These are phyloP conservation scores for Phytophthora hibernalis DNA, from an alignment of 352 stramenopile genomes.

Conservation along the genomic window DNA sequence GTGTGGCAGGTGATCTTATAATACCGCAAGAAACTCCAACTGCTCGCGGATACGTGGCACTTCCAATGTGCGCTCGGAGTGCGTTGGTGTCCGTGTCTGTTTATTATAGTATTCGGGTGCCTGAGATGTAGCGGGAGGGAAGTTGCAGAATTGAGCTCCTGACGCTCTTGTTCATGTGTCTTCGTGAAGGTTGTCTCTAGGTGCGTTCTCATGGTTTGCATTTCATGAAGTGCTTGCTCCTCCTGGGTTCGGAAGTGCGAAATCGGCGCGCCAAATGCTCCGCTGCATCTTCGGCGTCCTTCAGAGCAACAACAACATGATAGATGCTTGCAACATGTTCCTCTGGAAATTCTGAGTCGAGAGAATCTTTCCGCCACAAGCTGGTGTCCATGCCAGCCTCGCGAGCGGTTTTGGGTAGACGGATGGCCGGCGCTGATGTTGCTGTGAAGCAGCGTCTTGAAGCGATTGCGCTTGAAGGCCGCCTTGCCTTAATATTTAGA, in stretches of 20 bases:
- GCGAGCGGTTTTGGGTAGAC: slow-evolving; percentile 5
- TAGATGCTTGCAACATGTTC: slow-evolving; percentile 44
- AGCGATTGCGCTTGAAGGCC: slow-evolving; percentile 31
- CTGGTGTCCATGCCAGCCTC: neutral
- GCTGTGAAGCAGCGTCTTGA: slow-evolving; percentile 15
- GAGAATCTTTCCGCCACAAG: slow-evolving; percentile 2
- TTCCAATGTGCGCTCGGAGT: slow-evolving; percentile 20
- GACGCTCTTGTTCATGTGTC: neutral
- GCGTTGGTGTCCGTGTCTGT: neutral
- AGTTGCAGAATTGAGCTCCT: neutral
- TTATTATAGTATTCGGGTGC: slow-evolving; percentile 1
- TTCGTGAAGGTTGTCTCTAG: slow-evolving; percentile 37
- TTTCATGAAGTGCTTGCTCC: slow-evolving; percentile 59
- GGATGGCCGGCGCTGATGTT: neutral
- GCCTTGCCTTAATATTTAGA: slow-evolving; percentile 8
- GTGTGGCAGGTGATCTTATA: neutral
- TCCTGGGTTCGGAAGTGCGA: slow-evolving; percentile 62
- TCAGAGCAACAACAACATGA: slow-evolving; percentile 52
- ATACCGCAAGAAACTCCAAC: slow-evolving; percentile 59
- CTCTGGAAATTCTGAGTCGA: neutral
- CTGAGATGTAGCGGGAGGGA: slow-evolving; percentile 11
- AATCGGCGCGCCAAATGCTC: slow-evolving; percentile 60
- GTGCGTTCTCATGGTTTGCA: slow-evolving; percentile 53
- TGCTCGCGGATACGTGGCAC: slow-evolving; percentile 53
- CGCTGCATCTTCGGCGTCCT: slow-evolving; percentile 57